Conservation (phyloP, 371 early-diverging fungal genomes). For the Batkoa obscura region DNA sequence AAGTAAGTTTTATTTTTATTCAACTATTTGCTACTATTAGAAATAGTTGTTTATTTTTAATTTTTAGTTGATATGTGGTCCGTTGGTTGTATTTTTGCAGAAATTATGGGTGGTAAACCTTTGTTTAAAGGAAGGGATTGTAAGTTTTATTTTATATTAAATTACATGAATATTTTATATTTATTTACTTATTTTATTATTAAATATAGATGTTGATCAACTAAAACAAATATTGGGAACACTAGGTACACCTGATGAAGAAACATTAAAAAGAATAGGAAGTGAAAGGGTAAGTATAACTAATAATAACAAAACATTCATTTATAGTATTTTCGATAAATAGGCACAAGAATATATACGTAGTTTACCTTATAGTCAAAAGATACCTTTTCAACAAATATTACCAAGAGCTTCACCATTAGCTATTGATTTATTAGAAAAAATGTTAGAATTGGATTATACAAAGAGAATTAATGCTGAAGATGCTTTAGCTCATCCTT, state of each 20-base stretch:
- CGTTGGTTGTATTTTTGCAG: constrained; percentile 95
- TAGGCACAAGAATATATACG: constrained; percentile 92
- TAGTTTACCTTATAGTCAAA: constrained; percentile 68
- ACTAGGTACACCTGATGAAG: constrained; percentile 95
- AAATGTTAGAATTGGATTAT: constrained; percentile 63
- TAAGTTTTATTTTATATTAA: constrained; percentile 15
- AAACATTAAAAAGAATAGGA: constrained; percentile 63
- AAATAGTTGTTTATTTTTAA: not conserved
- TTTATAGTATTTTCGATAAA: not conserved
- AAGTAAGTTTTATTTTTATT: constrained; percentile 28
- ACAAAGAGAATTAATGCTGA: constrained; percentile 59
- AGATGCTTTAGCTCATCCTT: constrained; percentile 62
- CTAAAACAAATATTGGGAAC: constrained; percentile 92
- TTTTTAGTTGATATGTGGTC: constrained; percentile 88
- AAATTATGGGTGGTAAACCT: constrained; percentile 77
- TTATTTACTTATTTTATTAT: not conserved
- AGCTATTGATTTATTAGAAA: constrained; percentile 65
- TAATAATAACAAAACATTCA: not conserved
- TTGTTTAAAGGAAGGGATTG: constrained; percentile 82
- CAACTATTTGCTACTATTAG: not conserved
- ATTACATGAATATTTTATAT: not conserved
- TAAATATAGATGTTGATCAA: constrained; percentile 73
- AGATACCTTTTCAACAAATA: constrained; percentile 64
- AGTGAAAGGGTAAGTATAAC: constrained; percentile 39
- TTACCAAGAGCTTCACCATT: constrained; percentile 52